Evolutionary conservation across 306 rosid genomes (phyloP).

Genomic region (Macrotyloma uniflorum): DNA sequence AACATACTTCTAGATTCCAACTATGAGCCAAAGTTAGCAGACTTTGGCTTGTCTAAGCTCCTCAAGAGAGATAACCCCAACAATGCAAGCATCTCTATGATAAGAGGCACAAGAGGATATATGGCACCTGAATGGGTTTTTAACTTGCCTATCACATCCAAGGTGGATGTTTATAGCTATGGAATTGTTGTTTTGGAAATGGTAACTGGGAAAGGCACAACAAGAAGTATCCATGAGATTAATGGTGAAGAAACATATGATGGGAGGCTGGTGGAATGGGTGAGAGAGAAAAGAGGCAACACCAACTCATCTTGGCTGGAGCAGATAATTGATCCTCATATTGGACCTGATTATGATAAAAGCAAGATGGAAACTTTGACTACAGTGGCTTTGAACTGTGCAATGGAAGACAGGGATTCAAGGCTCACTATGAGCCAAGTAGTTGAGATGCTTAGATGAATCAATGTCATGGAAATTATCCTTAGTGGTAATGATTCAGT

Average conservation of each 20-base stretch:
- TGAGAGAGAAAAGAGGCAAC: conserved; percentile 38
- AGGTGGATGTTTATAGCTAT: conserved; percentile 44
- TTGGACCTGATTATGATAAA: conserved; percentile 39
- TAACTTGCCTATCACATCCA: conserved; percentile 32
- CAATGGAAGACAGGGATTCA: conserved; percentile 46
- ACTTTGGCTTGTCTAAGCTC: conserved; percentile 41
- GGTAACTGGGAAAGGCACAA: conserved; percentile 35
- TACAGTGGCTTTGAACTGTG: conserved; percentile 51
- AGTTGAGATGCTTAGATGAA: conserved; percentile 43
- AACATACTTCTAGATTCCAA: conserved; percentile 38
- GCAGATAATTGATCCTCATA: conserved; percentile 41
- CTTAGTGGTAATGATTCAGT: too few relatives aligned
- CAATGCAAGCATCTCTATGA: conserved; percentile 6
- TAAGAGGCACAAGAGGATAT: conserved; percentile 40
- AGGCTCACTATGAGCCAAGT: conserved; percentile 64
- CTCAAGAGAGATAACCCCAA: background rate
- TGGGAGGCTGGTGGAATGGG: conserved; percentile 40
- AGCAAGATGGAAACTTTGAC: conserved; percentile 39
- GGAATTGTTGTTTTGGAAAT: conserved; percentile 40
- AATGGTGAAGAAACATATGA: conserved; percentile 12
- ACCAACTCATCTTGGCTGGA: conserved; percentile 12
- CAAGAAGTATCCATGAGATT: background rate
- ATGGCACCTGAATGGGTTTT: conserved; percentile 42
- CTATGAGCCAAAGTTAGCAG: conserved; percentile 32
- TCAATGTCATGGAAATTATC: too few relatives aligned